Conservation (phyloP, 306 rosid genomes). For the Cicer pinnatifidum region DNA sequence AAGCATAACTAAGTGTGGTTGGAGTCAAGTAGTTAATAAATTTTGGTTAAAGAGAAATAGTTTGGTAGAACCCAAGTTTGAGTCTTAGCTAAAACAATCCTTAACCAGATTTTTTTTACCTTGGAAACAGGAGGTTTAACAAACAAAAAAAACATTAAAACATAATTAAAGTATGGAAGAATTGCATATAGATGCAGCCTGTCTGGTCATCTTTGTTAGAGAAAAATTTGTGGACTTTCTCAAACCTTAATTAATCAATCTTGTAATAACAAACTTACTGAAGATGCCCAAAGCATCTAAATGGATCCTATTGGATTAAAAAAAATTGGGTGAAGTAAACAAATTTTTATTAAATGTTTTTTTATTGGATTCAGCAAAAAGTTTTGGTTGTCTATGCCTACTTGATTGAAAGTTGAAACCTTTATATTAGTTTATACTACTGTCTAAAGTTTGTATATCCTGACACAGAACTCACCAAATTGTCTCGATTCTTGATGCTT, state of each 20-base stretch:
- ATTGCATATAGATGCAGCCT: background rate
- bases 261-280: conserved; percentile 22
- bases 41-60: no score
- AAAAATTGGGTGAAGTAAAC: background rate
- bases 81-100: no score
- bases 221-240: no score
- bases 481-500: conserved; percentile 41
- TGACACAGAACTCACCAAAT: conserved; percentile 41
- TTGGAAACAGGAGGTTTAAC: no score
- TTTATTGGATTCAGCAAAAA: conserved; percentile 3
- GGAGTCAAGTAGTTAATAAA: no score
- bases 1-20: background rate
- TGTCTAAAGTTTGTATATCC: conserved; percentile 26
- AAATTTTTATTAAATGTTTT: background rate
- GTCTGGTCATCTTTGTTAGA: no score
- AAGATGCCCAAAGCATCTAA: conserved; percentile 6
- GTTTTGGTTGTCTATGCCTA: conserved; percentile 13
- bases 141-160: background rate
- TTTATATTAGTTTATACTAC: background rate
- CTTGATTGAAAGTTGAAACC: conserved; percentile 28
- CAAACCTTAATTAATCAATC: background rate
- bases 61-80: no score
- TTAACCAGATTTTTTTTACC: no score
- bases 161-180: conserved; percentile 1
- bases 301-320: background rate